These are phyloP conservation scores for Malassezia nana DNA, from an alignment of 1,284 basidiomycete species.

Conservation along the genomic window DNA sequence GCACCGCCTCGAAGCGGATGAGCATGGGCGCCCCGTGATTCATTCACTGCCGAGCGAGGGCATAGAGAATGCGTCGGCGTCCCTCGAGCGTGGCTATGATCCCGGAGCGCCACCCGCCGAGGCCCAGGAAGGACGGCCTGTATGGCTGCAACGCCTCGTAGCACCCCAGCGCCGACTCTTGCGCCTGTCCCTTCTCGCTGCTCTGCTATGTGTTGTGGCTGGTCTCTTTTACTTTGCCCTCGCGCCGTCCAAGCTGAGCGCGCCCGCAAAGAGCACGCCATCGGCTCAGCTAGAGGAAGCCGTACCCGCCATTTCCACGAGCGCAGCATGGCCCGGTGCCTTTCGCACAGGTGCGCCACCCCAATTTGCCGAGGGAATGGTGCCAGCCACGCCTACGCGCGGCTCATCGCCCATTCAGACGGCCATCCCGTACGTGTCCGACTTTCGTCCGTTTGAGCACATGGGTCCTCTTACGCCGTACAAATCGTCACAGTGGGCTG, in stretches of 20 bases:
- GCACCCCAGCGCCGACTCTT: background rate
- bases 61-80: background rate
- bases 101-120: background rate
- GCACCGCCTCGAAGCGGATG: slow-evolving; percentile 16
- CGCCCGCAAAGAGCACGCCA: slow-evolving; percentile 20
- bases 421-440: slow-evolving; percentile 23
- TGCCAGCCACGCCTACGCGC: slow-evolving; percentile 23
- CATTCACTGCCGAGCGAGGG: slow-evolving; percentile 7
- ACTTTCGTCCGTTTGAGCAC: slow-evolving; percentile 38
- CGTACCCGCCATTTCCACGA: too few relatives aligned
- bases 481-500: slow-evolving; percentile 31
- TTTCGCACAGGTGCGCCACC: slow-evolving; percentile 31
- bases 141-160: slow-evolving; percentile 9
- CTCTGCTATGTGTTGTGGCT: slow-evolving; percentile 10
- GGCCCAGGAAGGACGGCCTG: slow-evolving; percentile 14
- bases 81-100: background rate
- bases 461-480: slow-evolving; percentile 47
- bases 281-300: too few relatives aligned
- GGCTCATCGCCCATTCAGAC: slow-evolving; percentile 38
- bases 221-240: slow-evolving; percentile 34
- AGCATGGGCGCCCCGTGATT: slow-evolving; percentile 5
- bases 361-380: slow-evolving; percentile 37
- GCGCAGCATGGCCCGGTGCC: slow-evolving; percentile 41
- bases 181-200: background rate
- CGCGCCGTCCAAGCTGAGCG: background rate